phyloP scores from a whole-genome alignment of 805 yeast genomes.

The Wickerhamomyces chambardii region DNA sequence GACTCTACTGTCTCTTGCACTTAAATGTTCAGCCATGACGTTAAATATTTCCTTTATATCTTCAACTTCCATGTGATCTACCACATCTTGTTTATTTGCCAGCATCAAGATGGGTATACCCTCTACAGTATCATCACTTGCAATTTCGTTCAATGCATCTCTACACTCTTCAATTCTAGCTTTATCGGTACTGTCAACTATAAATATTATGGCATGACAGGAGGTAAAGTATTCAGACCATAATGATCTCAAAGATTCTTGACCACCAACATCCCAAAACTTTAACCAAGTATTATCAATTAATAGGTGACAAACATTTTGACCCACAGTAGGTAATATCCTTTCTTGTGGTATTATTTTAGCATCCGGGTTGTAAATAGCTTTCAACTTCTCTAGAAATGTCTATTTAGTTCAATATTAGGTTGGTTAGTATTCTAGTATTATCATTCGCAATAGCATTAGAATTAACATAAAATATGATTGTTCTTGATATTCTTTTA shows the following conservation, averaged over 20 bases:
- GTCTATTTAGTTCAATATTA: slow-evolving; percentile 24
- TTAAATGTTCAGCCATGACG: slow-evolving; percentile 70
- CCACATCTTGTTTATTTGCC: slow-evolving; percentile 88
- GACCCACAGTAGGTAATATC: slow-evolving; percentile 92
- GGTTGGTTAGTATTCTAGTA: neutral
- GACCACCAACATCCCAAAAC: slow-evolving; percentile 98
- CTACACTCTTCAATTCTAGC: slow-evolving; percentile 78
- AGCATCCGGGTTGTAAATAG: slow-evolving; percentile 36
- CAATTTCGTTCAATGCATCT: slow-evolving; percentile 44
- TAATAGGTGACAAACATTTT: slow-evolving; percentile 49
- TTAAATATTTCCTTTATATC: slow-evolving; percentile 80
- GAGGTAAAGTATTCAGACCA: slow-evolving; percentile 84
- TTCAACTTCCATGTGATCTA: slow-evolving; percentile 61
- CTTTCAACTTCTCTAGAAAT: slow-evolving; percentile 57
- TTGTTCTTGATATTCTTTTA: no score
- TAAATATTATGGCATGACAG: slow-evolving; percentile 88
- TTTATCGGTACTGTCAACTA: slow-evolving; percentile 86
- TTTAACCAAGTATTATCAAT: slow-evolving; percentile 40
- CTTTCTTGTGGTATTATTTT: slow-evolving; percentile 43
- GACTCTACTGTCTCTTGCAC: slow-evolving; percentile 87
- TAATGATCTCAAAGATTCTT: slow-evolving; percentile 69
- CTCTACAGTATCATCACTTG: slow-evolving; percentile 51
- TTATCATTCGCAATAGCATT: no score
- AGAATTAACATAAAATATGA: no score
- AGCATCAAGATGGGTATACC: slow-evolving; percentile 90